Evolutionary conservation across 164 flowering plant species (phyloP), one percentile per base, ranked within the genome.

Genomic region (Sedum album): DNA sequence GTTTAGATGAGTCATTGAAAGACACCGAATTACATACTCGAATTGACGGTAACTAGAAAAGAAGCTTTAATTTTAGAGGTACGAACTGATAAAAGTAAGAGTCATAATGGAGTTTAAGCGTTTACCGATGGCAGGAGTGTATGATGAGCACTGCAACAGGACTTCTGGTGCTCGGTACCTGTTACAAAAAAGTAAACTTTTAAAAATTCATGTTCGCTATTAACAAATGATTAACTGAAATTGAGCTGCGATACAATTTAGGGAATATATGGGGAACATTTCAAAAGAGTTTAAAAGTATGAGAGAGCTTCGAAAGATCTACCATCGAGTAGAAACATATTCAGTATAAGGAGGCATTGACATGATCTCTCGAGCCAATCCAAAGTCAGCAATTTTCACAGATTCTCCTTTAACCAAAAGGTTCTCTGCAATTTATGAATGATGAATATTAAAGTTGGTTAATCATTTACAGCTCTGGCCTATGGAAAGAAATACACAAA

Each of bases 141-240:
- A 92, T 13, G 74, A 65, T 60, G 87, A 77, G 33, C 88, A 86
- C 76, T 86, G 96, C 74, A 92, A 77, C 78, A 92, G 66, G n/a
- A 92, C 98, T 79, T 92, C 98, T 31, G 98, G 98, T 20, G 98
- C 98, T 69, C 98, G 91, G 65, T 92, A 90, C 97, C 97, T 89
- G 63, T 66, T 33, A 76, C 41, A 44, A 53, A 35, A 57, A 26
- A 26, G 15, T 7, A 26, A 26, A 28, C 33, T 10, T 57, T 26
- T 5, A 17, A 14, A 30, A 28, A 57, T 33, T 0, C 4, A 44
- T 44, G 48, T 11, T 44, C 48, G 38, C 38, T 35, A 3, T 7
- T 7, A 35, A 3, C 38, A 35, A 35, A 35, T 3, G 38, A 35
- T 35, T 35, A n/a, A n/a, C n/a, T n/a, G n/a, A n/a, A n/a, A n/a